Evolutionary conservation across 305 asterid species (phyloP).

Genomic region (Fraxinus angustifolia): DNA sequence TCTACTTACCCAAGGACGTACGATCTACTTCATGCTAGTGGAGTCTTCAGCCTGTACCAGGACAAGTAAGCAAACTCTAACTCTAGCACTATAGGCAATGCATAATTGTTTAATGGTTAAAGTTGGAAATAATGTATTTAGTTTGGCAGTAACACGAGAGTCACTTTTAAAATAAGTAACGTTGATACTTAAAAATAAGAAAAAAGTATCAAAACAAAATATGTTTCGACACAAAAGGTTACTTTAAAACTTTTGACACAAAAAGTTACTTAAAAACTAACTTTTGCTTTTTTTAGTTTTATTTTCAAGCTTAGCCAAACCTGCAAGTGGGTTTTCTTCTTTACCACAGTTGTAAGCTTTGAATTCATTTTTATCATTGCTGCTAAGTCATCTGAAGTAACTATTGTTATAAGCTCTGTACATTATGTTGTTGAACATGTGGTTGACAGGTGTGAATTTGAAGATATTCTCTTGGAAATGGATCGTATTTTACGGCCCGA

Average conservation of each 20-base stretch:
- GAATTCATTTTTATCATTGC: neutral
- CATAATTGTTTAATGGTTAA: conserved; percentile 5
- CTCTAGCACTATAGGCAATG: conserved; percentile 1
- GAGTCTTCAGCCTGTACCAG: conserved; percentile 61
- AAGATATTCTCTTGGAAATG: conserved; percentile 86
- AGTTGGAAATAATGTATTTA: neutral
- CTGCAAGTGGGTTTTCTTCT: neutral
- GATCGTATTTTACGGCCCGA: conserved; percentile 83
- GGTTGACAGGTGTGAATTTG: conserved; percentile 62
- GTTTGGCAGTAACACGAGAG: neutral
- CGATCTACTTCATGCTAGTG: conserved; percentile 77
- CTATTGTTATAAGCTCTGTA: neutral
- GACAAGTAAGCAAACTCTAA: conserved; percentile 59
- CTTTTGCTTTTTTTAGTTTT: neutral
- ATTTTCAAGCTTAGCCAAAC: neutral
- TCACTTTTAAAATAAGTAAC: neutral
- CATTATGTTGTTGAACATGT: neutral
- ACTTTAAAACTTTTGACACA: neutral
- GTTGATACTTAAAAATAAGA: neutral
- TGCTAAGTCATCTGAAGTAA: neutral
- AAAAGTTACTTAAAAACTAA: neutral
- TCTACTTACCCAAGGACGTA: conserved; percentile 93
- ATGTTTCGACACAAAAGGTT: neutral
- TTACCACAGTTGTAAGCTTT: neutral
- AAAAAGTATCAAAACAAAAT: neutral